Conservation (phyloP, 2,329 filamentous ascomycete genomes). For the Trichoderma sp. region DNA sequence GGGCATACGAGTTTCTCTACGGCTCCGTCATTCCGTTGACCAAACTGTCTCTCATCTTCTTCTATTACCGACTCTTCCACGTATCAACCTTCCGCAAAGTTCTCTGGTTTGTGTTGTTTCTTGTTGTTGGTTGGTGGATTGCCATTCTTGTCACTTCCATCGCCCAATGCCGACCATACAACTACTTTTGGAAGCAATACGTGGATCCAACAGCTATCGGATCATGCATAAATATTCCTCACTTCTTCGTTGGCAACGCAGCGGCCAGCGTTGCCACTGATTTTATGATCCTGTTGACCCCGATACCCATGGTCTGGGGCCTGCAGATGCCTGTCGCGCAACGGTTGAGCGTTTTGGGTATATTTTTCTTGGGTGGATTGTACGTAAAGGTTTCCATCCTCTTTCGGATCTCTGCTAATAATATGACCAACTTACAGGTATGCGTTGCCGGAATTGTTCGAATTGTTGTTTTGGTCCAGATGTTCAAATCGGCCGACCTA, state of each 20-base stretch:
- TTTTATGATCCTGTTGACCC: not conserved
- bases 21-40: not conserved
- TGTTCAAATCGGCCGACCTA: not conserved
- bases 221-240: not conserved
- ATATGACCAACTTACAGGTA: not conserved
- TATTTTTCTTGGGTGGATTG: not conserved
- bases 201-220: not conserved
- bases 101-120: not conserved
- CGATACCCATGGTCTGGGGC: not conserved
- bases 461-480: not conserved
- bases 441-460: not conserved
- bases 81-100: not conserved
- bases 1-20: not conserved
- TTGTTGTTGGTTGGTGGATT: not conserved
- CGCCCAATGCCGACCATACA: not conserved
- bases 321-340: not conserved
- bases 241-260: not conserved
- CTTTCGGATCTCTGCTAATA: not conserved
- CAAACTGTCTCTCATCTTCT: not conserved
- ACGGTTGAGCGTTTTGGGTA: not conserved
- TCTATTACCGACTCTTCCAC: not conserved
- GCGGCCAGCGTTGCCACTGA: not conserved
- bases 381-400: not conserved
- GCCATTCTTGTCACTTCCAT: not conserved
- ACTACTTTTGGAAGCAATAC: not conserved